Conservation (phyloP, 2,329 filamentous ascomycete genomes). For the Thyridium curvatum region DNA sequence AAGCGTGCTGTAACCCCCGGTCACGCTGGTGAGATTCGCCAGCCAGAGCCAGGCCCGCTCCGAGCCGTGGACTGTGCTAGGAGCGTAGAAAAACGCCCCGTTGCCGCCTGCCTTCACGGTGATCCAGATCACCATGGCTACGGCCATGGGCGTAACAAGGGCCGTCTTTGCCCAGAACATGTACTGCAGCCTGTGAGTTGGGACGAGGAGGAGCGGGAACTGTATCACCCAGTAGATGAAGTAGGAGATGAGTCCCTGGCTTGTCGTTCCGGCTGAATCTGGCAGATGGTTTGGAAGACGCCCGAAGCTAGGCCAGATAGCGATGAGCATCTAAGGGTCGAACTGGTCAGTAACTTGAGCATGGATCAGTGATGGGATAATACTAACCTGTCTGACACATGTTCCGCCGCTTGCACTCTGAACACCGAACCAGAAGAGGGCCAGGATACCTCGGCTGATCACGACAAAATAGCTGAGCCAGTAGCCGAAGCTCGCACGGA, state of each 20-base stretch:
- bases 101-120: constrained; percentile 22
- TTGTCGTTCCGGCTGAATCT: constrained; percentile 24
- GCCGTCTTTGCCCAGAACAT: constrained; percentile 15
- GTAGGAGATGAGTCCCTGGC: constrained; percentile 13
- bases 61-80: constrained; percentile 6
- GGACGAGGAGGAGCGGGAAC: constrained; percentile 20
- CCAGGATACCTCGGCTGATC: constrained; percentile 24
- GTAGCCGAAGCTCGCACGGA: constrained; percentile 29
- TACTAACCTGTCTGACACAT: constrained; percentile 14
- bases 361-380: not conserved
- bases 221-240: constrained; percentile 17
- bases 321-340: constrained; percentile 17
- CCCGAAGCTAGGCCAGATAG: constrained; percentile 33
- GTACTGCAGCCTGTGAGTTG: constrained; percentile 17
- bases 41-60: constrained; percentile 23
- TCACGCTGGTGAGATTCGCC: constrained; percentile 29
- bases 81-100: constrained; percentile 3
- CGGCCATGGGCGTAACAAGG: constrained; percentile 11
- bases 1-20: constrained; percentile 32
- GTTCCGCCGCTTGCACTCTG: constrained; percentile 21
- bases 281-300: constrained; percentile 33
- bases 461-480: constrained; percentile 24
- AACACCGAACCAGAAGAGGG: constrained; percentile 28
- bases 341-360: not conserved
- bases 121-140: constrained; percentile 15